Evolutionary conservation across 768 basidiomycete species (phyloP).

Genomic region (Hericium alpestre): DNA sequence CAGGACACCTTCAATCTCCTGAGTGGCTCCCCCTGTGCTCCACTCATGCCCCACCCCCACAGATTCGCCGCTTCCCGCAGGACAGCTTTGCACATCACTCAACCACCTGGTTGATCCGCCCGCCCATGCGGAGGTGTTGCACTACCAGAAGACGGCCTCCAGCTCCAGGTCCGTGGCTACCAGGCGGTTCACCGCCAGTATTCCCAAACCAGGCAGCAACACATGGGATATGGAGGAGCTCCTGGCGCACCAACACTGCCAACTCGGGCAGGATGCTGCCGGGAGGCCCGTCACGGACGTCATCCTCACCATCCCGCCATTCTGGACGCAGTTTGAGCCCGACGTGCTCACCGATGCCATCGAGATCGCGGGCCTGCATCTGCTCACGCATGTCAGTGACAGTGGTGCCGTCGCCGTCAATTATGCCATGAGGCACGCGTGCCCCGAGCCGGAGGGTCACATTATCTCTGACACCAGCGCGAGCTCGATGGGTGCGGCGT

Average conservation of each 20-base stretch:
- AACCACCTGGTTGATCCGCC: constrained; percentile 76
- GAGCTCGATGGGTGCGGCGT: constrained; percentile 63
- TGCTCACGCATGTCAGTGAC: constrained; percentile 81
- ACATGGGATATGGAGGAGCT: constrained; percentile 85
- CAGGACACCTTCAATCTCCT: constrained; percentile 83
- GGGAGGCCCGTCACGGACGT: constrained; percentile 75
- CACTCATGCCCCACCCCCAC: too few species aligned
- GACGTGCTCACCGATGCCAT: constrained; percentile 87
- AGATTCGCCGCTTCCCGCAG: constrained; percentile 88
- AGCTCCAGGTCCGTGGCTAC: constrained; percentile 51
- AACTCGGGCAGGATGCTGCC: constrained; percentile 69
- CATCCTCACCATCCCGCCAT: constrained; percentile 83
- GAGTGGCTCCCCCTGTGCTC: constrained; percentile 21
- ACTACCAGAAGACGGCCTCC: constrained; percentile 36
- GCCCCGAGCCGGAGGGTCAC: constrained; percentile 72
- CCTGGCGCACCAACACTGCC: constrained; percentile 89
- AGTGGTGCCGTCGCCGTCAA: constrained; percentile 94
- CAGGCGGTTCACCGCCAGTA: constrained; percentile 30
- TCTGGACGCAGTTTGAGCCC: constrained; percentile 83
- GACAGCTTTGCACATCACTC: constrained; percentile 78
- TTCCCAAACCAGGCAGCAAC: constrained; percentile 46
- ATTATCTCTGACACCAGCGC: constrained; percentile 94
- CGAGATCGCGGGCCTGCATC: constrained; percentile 79
- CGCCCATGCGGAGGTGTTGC: constrained; percentile 20
- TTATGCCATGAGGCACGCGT: constrained; percentile 92